A percentile compares a stretch with the other conserved stretches of the same genome.
Conservation (phyloP, 345 rosid species). For the Bruguiera parviflora region DNA sequence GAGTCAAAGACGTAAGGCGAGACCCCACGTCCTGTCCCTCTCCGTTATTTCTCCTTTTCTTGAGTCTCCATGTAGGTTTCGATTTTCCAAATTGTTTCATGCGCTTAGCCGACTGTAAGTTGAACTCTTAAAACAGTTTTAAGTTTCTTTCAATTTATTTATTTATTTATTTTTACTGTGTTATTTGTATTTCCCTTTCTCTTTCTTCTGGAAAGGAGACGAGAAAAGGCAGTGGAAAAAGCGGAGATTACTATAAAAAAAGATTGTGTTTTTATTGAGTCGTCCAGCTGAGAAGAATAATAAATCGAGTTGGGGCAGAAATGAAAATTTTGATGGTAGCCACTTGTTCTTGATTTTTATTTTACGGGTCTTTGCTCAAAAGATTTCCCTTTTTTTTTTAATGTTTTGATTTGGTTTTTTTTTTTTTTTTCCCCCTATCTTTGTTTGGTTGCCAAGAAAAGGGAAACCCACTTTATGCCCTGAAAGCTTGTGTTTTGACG, state of each 20-base stretch:
- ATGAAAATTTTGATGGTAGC: background rate
- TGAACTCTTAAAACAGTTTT: background rate
- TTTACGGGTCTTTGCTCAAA: background rate
- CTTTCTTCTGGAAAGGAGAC: background rate
- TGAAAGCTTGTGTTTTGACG: no score
- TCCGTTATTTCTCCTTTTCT: background rate
- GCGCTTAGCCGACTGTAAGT: background rate
- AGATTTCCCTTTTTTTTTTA: no score
- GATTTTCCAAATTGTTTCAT: background rate
- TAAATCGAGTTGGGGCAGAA: background rate
- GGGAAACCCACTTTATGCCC: background rate
- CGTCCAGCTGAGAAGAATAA: background rate
- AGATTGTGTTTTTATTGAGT: background rate
- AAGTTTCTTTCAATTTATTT: background rate
- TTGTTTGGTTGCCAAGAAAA: conserved; percentile 9
- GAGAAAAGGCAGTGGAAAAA: background rate
- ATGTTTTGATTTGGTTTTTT: background rate
- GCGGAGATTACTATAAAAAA: background rate
- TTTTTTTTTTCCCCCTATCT: background rate
- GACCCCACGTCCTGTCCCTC: background rate
- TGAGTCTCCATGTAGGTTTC: background rate
- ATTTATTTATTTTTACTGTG: no score
- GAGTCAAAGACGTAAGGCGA: background rate
- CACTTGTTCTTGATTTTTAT: background rate
- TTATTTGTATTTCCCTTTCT: background rate